Percentiles rank a stretch among this genome's conserved stretches.
phyloP scores from a whole-genome alignment of 2,329 filamentous ascomycete genomes.

The Daldinia sp. region DNA sequence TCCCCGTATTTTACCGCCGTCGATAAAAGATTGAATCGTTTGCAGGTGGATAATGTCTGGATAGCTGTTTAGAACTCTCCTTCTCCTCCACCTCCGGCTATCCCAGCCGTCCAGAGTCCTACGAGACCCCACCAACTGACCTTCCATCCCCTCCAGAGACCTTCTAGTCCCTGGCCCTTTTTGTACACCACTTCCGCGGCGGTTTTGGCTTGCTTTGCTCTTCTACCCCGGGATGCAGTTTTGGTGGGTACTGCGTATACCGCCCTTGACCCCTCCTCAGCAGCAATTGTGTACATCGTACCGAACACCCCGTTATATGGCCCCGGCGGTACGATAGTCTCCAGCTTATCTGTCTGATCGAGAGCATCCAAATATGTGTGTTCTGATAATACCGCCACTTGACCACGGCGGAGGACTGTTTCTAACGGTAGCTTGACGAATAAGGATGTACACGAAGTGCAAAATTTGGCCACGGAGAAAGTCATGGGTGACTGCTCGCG shows the following conservation, averaged over 20 bases:
- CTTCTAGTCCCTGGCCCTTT: constrained; percentile 73
- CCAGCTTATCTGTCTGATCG: constrained; percentile 57
- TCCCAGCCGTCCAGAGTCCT: constrained; percentile 75
- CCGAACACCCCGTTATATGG: constrained; percentile 87
- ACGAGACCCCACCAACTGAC: constrained; percentile 81
- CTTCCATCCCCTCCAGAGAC: constrained; percentile 78
- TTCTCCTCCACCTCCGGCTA: constrained; percentile 68
- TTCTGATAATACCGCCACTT: constrained; percentile 74
- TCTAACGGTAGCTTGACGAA: constrained; percentile 90
- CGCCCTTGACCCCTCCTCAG: constrained; percentile 77
- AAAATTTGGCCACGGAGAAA: constrained; percentile 84
- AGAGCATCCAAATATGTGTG: constrained; percentile 61
- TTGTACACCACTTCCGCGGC: constrained; percentile 56
- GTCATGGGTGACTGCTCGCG: constrained; percentile 80
- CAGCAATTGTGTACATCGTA: constrained; percentile 86
- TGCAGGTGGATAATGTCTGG: background rate
- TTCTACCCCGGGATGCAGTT: constrained; percentile 42
- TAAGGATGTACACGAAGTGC: constrained; percentile 80
- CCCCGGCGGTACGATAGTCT: constrained; percentile 82
- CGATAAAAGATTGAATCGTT: background rate
- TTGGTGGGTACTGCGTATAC: constrained; percentile 48
- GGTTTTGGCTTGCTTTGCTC: constrained; percentile 46
- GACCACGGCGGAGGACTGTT: constrained; percentile 87
- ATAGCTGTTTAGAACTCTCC: constrained; percentile 60
- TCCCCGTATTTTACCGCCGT: background rate